Conservation (phyloP, 2,329 filamentous ascomycete species). For the Sporothrix inflata region DNA sequence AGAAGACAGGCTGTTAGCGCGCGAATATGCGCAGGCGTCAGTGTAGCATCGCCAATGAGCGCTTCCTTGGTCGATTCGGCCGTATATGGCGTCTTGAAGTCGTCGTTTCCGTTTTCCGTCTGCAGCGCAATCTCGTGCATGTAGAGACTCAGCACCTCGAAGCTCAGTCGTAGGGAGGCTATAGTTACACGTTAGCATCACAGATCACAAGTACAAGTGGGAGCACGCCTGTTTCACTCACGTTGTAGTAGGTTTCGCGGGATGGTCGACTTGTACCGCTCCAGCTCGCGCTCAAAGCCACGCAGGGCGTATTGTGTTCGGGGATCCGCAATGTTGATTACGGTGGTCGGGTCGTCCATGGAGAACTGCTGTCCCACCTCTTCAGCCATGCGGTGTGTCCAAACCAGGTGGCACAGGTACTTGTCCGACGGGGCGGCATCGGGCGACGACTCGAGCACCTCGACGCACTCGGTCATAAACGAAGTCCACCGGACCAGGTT, state of each 20-base stretch:
- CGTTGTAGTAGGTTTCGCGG: conserved; percentile 57
- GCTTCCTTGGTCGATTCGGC: conserved; percentile 50
- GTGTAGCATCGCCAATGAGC: conserved; percentile 44
- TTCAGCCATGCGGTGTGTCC: conserved; percentile 66
- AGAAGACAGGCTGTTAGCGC: conserved; percentile 68
- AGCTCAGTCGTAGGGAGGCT: conserved; percentile 67
- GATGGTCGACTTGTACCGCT: conserved; percentile 61
- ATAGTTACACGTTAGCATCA: conserved; percentile 13
- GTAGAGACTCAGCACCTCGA: conserved; percentile 69
- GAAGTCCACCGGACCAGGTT: conserved; percentile 62
- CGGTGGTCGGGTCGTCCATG: conserved; percentile 64
- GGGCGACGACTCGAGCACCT: conserved; percentile 56
- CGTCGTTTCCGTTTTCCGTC: conserved; percentile 58
- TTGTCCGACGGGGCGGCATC: conserved; percentile 61
- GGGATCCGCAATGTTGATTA: conserved; percentile 61
- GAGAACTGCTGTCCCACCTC: conserved; percentile 69
- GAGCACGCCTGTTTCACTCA: conserved; percentile 52
- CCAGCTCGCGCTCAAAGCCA: conserved; percentile 66
- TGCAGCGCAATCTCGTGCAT: conserved; percentile 78
- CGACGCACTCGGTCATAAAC: conserved; percentile 64
- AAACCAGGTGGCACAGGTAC: conserved; percentile 62
- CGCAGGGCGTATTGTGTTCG: conserved; percentile 67
- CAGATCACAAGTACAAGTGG: neutral
- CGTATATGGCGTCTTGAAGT: conserved; percentile 54
- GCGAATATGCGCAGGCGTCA: conserved; percentile 65